Conservation (phyloP, 2,329 filamentous ascomycete genomes). For the Parastagonospora avenae region DNA sequence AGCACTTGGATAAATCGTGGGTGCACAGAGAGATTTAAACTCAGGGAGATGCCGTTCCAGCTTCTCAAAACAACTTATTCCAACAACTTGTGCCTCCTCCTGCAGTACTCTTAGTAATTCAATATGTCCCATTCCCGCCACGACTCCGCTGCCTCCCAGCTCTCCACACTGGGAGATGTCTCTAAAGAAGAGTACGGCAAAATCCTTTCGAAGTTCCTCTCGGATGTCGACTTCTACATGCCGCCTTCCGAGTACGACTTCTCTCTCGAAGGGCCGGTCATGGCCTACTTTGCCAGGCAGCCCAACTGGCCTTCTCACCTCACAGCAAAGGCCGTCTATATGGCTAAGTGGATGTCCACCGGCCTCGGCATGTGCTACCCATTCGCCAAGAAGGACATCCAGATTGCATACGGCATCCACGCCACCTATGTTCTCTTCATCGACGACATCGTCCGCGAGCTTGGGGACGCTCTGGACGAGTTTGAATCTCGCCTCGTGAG, state of each 20-base stretch:
- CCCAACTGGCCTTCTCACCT: constrained; percentile 14
- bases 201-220: constrained; percentile 14
- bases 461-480: constrained; percentile 13
- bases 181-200: constrained; percentile 15
- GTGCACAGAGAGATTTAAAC: background rate
- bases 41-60: background rate
- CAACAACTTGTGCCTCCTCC: background rate
- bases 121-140: constrained; percentile 9
- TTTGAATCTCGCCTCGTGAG: constrained; percentile 13
- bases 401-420: constrained; percentile 17
- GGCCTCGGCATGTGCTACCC: constrained; percentile 18
- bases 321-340: constrained; percentile 12
- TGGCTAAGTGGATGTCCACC: constrained; percentile 20
- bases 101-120: background rate
- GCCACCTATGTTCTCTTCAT: constrained; percentile 18
- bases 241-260: constrained; percentile 14
- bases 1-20: background rate
- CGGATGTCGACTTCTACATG: constrained; percentile 16
- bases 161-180: constrained; percentile 11
- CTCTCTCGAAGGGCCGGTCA: constrained; percentile 11
- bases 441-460: constrained; percentile 18
- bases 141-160: constrained; percentile 8
- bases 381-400: constrained; percentile 13
- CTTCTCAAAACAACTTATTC: background rate
- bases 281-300: constrained; percentile 12